Conservation (phyloP, 2,329 filamentous ascomycete species). For the Arthroderma sp. region DNA sequence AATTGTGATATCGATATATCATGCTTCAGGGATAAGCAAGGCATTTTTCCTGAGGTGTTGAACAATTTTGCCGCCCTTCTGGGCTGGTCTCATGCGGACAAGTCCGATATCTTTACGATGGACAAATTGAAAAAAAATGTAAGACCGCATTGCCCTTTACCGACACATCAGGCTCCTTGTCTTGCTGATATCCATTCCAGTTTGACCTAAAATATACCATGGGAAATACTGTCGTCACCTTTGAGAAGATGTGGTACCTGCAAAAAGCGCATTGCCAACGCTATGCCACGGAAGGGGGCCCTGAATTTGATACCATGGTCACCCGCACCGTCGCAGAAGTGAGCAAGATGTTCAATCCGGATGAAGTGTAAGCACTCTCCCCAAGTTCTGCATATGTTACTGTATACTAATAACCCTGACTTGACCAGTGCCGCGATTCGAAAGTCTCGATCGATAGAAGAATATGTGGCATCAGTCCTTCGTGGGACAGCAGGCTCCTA, state of each 20-base stretch:
- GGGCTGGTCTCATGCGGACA: slow-evolving; percentile 62
- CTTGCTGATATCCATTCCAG: slow-evolving; percentile 26
- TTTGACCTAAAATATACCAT: slow-evolving; percentile 82
- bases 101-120: slow-evolving; percentile 59
- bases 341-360: slow-evolving; percentile 12
- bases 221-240: slow-evolving; percentile 72
- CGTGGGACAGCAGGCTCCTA: slow-evolving; percentile 9
- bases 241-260: slow-evolving; percentile 67
- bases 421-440: slow-evolving; percentile 18
- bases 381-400: slow-evolving; percentile 1
- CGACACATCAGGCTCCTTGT: not conserved
- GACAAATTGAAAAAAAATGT: slow-evolving; percentile 57
- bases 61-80: slow-evolving; percentile 74
- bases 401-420: slow-evolving; percentile 2
- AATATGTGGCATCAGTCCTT: slow-evolving; percentile 42
- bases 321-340: slow-evolving; percentile 19
- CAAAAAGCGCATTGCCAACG: slow-evolving; percentile 55
- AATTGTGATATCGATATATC: slow-evolving; percentile 53
- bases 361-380: slow-evolving; percentile 19
- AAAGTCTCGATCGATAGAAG: slow-evolving; percentile 24
- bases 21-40: slow-evolving; percentile 42
- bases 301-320: slow-evolving; percentile 29
- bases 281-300: slow-evolving; percentile 34
- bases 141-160: slow-evolving; percentile 17
- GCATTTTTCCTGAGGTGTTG: slow-evolving; percentile 51